Evolutionary conservation across 768 basidiomycete species (phyloP).

Genomic region (Trametes cinnabarina): DNA sequence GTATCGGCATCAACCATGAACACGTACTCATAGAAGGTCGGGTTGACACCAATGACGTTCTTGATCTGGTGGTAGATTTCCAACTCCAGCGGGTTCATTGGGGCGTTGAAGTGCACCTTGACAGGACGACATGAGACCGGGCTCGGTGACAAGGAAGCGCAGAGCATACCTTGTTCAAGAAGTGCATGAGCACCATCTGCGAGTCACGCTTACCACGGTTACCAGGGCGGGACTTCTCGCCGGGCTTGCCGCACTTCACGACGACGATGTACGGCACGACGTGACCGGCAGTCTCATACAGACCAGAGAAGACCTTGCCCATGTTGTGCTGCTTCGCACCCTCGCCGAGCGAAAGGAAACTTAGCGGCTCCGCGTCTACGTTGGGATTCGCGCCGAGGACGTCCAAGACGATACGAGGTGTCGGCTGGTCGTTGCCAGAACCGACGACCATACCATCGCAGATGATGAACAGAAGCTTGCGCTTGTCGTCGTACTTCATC

Average conservation of each 20-base stretch:
- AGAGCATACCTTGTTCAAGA: constrained; percentile 83
- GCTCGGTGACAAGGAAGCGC: neutral
- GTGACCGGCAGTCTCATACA: constrained; percentile 92
- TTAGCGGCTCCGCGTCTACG: constrained; percentile 90
- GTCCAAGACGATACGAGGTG: constrained; percentile 93
- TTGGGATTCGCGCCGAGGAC: constrained; percentile 94
- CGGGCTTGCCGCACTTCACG: constrained; percentile 93
- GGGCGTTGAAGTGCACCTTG: constrained; percentile 92
- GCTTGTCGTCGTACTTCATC: constrained; percentile 97
- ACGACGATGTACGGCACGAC: constrained; percentile 94
- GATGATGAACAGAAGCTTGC: constrained; percentile 88
- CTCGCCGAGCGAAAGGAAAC: constrained; percentile 91
- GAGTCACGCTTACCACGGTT: constrained; percentile 99
- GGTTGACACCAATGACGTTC: constrained; percentile 99
- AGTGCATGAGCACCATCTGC: constrained; percentile 94
- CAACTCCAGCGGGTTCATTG: constrained; percentile 95
- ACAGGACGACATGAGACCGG: neutral
- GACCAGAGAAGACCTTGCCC: constrained; percentile 95
- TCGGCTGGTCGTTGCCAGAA: constrained; percentile 93
- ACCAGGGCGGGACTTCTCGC: constrained; percentile 88
- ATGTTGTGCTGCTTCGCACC: constrained; percentile 96
- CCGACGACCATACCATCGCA: constrained; percentile 99
- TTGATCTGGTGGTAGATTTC: constrained; percentile 99
- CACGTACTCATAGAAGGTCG: constrained; percentile 95
- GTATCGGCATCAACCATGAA: constrained; percentile 96